A percentile compares a stretch with the other conserved stretches of the same genome.
phyloP scores from a whole-genome alignment of 345 rosid species.

The Cardamine resedifolia region DNA sequence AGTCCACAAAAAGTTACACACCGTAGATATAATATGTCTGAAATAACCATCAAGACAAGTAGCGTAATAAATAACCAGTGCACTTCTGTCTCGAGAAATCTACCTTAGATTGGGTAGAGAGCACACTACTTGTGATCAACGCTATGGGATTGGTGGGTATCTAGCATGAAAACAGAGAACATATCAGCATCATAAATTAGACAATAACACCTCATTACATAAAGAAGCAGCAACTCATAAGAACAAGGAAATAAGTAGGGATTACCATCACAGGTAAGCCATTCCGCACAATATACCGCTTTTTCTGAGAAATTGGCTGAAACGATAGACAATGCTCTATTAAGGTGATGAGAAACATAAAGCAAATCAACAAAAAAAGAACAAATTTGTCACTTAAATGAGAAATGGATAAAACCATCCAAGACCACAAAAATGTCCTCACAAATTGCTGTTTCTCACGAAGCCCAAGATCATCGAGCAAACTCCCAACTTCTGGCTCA shows the following conservation, averaged over 20 bases:
- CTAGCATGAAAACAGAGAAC: constrained; percentile 43
- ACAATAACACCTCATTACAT: constrained; percentile 10
- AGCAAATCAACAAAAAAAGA: not conserved
- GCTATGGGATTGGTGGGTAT: constrained; percentile 78
- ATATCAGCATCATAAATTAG: constrained; percentile 8
- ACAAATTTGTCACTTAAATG: not conserved
- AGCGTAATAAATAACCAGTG: not conserved
- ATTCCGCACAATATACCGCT: constrained; percentile 75
- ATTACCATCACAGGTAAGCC: constrained; percentile 77
- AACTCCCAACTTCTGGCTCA: constrained; percentile 66
- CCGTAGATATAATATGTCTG: not conserved
- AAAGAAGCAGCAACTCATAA: constrained; percentile 17
- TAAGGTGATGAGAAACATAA: constrained; percentile 1
- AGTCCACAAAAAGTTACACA: not conserved
- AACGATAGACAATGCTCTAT: constrained; percentile 20
- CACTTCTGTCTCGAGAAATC: constrained; percentile 24
- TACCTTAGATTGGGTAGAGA: constrained; percentile 87
- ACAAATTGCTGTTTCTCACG: constrained; percentile 83
- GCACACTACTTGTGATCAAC: constrained; percentile 60
- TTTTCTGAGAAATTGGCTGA: constrained; percentile 84
- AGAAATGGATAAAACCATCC: not conserved
- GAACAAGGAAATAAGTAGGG: constrained; percentile 23
- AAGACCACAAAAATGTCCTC: constrained; percentile 37
- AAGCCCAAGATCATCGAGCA: constrained; percentile 80
- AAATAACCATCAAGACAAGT: constrained; percentile 1